Evolutionary conservation across 73 alveolate species (phyloP), one percentile per base, ranked within the genome.

Genomic region (Paramecium sexaurelia): DNA sequence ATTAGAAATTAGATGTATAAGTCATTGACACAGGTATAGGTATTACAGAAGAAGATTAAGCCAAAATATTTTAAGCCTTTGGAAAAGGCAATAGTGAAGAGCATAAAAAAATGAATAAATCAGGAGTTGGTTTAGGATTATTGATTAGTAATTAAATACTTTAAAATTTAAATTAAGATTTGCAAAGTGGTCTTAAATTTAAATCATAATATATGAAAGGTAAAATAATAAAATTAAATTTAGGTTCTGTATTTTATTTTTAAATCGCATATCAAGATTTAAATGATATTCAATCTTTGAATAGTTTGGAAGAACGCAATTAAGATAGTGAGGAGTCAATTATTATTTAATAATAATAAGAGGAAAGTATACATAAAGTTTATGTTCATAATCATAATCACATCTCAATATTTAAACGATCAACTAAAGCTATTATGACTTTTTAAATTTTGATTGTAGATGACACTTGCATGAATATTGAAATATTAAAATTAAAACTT

Each of bases 1-100:
- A 24, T 26, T 1, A 78, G 17, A 78, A 78, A 45, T 24, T 78
- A 17, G 68, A 41, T 29, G 71, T 78, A 2, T 37, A n/a, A 40
- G 90, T 78, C 1, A 19, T 43, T 78, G 90, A 78, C 17, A 78
- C 90, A 6, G 90, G 90, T 3, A 41, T 39, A 5, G 90, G 90
- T 10, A 78, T 78, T 1, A 78, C 33, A 37, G 68, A 41, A 78
- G 90, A 78, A 45, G 90, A 78, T 45, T 78, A 78, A 78, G 55
- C 90, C 1, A 78, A 43, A 41, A 20, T 78, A 40, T 78, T 78
- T 17, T 24, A 78, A 9, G 90, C 90, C 2, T 78, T 78, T 33
- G 90, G 90, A 4, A 78, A 43, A 78, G 90, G 90, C 17, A 78
- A 78, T 78, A 78, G 90, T 78, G 90, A 78, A 13, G 90, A 78